Percentiles rank a stretch among this genome's conserved stretches.
phyloP scores from a whole-genome alignment of 2,329 filamentous ascomycete species.

The Sporothrix brasiliensis region DNA sequence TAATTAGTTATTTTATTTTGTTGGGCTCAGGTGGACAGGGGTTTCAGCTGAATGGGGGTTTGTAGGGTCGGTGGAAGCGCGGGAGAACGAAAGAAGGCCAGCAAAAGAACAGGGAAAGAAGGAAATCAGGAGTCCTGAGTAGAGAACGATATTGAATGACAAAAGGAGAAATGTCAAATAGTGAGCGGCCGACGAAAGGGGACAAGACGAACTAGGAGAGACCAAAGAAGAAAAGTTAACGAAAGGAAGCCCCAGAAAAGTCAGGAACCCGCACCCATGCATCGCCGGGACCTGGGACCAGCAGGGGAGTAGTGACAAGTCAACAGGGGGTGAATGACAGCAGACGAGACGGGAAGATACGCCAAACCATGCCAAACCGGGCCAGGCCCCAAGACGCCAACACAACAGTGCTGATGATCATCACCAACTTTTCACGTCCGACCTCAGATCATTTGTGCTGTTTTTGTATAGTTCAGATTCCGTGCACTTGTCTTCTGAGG shows the following conservation, averaged over 20 bases:
- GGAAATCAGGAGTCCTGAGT: background rate
- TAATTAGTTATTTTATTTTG: conserved; percentile 10
- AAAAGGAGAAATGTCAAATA: background rate
- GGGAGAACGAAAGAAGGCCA: conserved; percentile 19
- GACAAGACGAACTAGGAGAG: conserved; percentile 13
- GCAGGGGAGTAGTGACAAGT: background rate
- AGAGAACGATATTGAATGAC: background rate
- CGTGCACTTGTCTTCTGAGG: conserved; percentile 3
- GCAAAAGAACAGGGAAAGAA: conserved; percentile 20
- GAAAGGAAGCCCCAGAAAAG: conserved; percentile 14
- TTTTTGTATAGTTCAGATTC: background rate
- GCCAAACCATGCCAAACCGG: background rate
- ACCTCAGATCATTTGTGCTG: conserved; percentile 5
- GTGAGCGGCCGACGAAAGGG: conserved; percentile 12
- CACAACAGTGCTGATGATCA: conserved; percentile 17
- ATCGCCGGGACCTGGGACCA: conserved; percentile 28
- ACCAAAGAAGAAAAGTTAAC: conserved; percentile 3
- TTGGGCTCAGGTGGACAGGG: conserved; percentile 21
- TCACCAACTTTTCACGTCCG: background rate
- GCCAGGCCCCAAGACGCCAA: conserved; percentile 24
- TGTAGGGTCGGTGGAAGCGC: conserved; percentile 2
- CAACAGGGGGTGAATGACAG: conserved; percentile 4
- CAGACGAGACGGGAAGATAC: background rate
- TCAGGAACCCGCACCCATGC: conserved; percentile 35
- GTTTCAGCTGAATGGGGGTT: background rate